Conservation (phyloP, 768 basidiomycete genomes). For the Psilocybe sp. region DNA sequence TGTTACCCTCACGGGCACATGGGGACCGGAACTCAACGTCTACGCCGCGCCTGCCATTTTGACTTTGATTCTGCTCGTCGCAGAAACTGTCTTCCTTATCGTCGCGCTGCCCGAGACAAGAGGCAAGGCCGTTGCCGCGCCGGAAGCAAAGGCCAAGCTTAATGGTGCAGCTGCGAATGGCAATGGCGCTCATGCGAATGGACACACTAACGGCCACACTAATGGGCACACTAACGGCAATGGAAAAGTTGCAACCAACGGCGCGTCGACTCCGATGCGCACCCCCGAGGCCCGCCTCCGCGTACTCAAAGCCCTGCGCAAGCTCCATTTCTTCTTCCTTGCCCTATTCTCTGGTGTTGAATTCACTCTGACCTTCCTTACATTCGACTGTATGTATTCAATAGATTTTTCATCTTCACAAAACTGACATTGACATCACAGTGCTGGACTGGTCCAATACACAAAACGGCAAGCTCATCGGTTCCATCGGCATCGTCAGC, state of each 20-base stretch:
- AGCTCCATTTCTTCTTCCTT: constrained; percentile 82
- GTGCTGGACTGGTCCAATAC: constrained; percentile 89
- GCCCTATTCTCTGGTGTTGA: constrained; percentile 93
- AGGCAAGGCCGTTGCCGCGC: constrained; percentile 32
- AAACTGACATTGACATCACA: constrained; percentile 23
- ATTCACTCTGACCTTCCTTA: constrained; percentile 95
- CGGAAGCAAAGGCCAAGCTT: constrained; percentile 19
- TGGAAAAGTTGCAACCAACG: constrained; percentile 14
- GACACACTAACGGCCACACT: neutral
- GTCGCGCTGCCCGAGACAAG: constrained; percentile 85
- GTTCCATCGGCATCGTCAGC: constrained; percentile 86
- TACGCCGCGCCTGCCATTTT: constrained; percentile 89
- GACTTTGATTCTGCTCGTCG: constrained; percentile 70
- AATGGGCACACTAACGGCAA: constrained; percentile 19
- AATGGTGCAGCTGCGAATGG: constrained; percentile 7
- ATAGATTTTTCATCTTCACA: neutral
- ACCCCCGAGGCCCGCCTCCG: constrained; percentile 49
- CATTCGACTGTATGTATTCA: constrained; percentile 70
- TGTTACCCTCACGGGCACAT: constrained; percentile 55
- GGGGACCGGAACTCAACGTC: constrained; percentile 73
- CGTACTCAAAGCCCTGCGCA: constrained; percentile 57
- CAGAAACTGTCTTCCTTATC: constrained; percentile 79
- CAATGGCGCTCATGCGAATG: constrained; percentile 16
- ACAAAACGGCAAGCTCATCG: constrained; percentile 84
- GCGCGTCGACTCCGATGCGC: constrained; percentile 25